These are phyloP conservation scores for Xylaria nigripes DNA, from an alignment of 495 filamentous ascomycete species.

Conservation along the genomic window DNA sequence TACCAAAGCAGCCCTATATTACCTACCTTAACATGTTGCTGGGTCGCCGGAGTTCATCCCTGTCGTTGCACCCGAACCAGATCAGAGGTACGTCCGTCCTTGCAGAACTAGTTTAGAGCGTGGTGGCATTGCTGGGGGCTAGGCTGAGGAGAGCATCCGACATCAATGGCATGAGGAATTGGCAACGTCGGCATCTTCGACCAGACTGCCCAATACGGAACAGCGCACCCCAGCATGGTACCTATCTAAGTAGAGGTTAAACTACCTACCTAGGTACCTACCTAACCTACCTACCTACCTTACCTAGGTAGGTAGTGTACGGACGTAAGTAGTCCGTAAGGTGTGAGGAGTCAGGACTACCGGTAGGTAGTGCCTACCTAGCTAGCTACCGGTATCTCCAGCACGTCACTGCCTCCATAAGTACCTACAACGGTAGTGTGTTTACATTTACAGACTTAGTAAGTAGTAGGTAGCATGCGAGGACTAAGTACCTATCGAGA, in stretches of 20 bases:
- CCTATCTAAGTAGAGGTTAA: no score
- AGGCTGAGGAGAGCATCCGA: slow-evolving; percentile 1
- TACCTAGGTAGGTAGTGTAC: no score
- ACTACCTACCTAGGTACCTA: no score
- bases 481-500: neutral
- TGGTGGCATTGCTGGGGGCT: slow-evolving; percentile 7
- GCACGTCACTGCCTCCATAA: no score
- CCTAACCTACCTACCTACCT: no score
- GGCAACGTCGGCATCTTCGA: neutral
- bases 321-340: no score
- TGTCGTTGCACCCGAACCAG: slow-evolving; percentile 6
- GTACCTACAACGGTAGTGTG: no score
- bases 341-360: no score
- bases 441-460: no score
- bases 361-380: no score
- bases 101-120: slow-evolving; percentile 3
- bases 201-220: neutral
- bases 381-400: no score
- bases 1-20: slow-evolving; percentile 8
- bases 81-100: neutral
- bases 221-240: no score
- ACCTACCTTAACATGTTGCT: neutral
- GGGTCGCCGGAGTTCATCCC: neutral
- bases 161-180: neutral
- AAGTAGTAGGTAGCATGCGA: neutral